Conservation (phyloP, 2,329 filamentous ascomycete genomes). For the Parastagonospora nodorum region DNA sequence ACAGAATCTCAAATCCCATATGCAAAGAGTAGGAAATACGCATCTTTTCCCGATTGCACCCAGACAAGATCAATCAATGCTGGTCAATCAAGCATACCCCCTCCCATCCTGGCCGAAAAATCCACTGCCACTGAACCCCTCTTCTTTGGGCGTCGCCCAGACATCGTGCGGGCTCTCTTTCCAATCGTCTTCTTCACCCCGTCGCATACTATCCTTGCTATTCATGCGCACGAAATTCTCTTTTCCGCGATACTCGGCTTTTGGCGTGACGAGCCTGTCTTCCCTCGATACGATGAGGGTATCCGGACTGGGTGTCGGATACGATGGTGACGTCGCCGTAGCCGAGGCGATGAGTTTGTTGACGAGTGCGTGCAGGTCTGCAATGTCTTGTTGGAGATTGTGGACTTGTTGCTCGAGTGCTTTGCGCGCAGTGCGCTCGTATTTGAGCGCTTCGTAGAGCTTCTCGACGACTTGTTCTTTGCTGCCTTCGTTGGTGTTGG, state of each 20-base stretch:
- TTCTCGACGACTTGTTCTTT: conserved; percentile 20
- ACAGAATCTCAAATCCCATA: background rate
- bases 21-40: background rate
- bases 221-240: conserved; percentile 2
- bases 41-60: background rate
- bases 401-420: conserved; percentile 40
- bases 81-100: conserved; percentile 1
- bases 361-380: conserved; percentile 36
- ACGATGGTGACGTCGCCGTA: conserved; percentile 24
- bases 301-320: conserved; percentile 43
- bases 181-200: conserved; percentile 12
- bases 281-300: conserved; percentile 26
- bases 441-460: conserved; percentile 31
- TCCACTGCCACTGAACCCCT: conserved; percentile 24
- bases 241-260: conserved; percentile 15
- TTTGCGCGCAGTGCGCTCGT: conserved; percentile 42
- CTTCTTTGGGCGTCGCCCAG: conserved; percentile 48
- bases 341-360: conserved; percentile 30
- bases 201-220: conserved; percentile 8
- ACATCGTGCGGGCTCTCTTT: conserved; percentile 28
- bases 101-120: conserved; percentile 20
- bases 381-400: conserved; percentile 37
- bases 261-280: conserved; percentile 33
- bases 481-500: background rate
- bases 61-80: too few relatives aligned